A percentile compares a stretch with the other conserved stretches of the same genome.
phyloP scores from a whole-genome alignment of 2,329 filamentous ascomycete genomes.

The Verruconis gallopava region DNA sequence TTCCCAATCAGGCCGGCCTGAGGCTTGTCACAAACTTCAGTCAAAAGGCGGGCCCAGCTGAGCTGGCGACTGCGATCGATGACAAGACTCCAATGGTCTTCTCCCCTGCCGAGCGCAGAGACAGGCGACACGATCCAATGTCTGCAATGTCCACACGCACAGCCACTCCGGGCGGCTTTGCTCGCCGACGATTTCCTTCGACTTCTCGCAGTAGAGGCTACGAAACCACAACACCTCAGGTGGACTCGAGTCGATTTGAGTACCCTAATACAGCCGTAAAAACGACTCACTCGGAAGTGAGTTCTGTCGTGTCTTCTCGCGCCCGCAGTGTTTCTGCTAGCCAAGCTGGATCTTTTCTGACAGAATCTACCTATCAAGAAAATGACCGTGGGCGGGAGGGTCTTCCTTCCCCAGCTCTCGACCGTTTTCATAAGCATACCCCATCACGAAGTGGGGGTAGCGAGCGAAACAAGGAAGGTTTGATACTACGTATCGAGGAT shows the following conservation, averaged over 20 bases:
- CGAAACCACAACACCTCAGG: slow-evolving; percentile 10
- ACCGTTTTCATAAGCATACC: slow-evolving; percentile 47
- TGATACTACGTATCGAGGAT: slow-evolving; percentile 39
- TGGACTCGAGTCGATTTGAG: neutral
- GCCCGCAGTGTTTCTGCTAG: slow-evolving; percentile 5
- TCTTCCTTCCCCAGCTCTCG: slow-evolving; percentile 7
- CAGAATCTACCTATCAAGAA: slow-evolving; percentile 1
- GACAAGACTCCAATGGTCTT: slow-evolving; percentile 58
- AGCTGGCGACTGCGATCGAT: slow-evolving; percentile 47
- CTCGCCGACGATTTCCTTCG: slow-evolving; percentile 51
- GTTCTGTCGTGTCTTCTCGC: slow-evolving; percentile 2
- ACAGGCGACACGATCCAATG: slow-evolving; percentile 1
- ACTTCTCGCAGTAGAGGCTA: slow-evolving; percentile 20
- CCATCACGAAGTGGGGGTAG: slow-evolving; percentile 59
- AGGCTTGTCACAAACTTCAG: slow-evolving; percentile 83
- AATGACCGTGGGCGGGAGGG: slow-evolving; percentile 6
- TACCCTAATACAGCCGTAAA: slow-evolving; percentile 13
- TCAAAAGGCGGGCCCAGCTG: slow-evolving; percentile 30
- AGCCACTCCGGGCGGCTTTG: slow-evolving; percentile 49
- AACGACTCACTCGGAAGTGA: slow-evolving; percentile 4
- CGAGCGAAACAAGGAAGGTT: slow-evolving; percentile 63
- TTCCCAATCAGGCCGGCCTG: slow-evolving; percentile 43
- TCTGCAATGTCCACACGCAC: slow-evolving; percentile 33
- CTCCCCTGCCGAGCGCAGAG: neutral
- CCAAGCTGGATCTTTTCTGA: slow-evolving; percentile 8